A percentile compares a stretch with the other conserved stretches of the same genome.
These are phyloP conservation scores for Aspergillus sp. DNA, from an alignment of 2,329 filamentous ascomycete genomes.

Conservation along the genomic window DNA sequence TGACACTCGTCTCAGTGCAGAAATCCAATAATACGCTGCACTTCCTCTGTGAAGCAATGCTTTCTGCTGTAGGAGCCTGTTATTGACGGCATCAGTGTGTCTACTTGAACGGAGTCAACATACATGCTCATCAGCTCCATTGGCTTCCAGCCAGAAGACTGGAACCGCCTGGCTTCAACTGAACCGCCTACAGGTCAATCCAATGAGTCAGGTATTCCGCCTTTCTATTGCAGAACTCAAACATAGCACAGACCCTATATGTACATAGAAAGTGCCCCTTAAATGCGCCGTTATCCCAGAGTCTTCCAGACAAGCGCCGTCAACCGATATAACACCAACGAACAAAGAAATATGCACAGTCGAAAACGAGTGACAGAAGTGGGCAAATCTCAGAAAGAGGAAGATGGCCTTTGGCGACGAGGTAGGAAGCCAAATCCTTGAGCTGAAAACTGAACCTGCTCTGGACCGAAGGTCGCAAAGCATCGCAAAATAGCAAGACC, in stretches of 20 bases:
- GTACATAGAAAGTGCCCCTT: slow-evolving; percentile 7
- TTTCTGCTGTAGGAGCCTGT: too few species aligned
- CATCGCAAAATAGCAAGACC: slow-evolving; percentile 8
- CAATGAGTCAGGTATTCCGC: slow-evolving; percentile 3
- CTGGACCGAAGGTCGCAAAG: slow-evolving; percentile 5
- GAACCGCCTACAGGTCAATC: not conserved
- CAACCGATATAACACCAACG: not conserved
- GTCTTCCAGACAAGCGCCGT: slow-evolving; percentile 1
- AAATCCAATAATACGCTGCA: too few species aligned
- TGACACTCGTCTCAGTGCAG: too few species aligned
- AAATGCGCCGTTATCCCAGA: slow-evolving; percentile 6
- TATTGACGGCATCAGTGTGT: too few species aligned
- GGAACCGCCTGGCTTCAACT: too few species aligned
- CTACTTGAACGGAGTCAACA: too few species aligned
- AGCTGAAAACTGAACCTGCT: slow-evolving; percentile 1
- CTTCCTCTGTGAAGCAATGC: too few species aligned
- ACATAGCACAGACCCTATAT: slow-evolving; percentile 8
- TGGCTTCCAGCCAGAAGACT: too few species aligned
- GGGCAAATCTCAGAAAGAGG: not conserved
- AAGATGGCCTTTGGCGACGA: not conserved
- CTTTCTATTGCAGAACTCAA: slow-evolving; percentile 8
- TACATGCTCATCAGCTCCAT: too few species aligned
- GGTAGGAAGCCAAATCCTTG: slow-evolving; percentile 1
- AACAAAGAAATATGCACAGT: slow-evolving; percentile 6
- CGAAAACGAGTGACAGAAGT: slow-evolving; percentile 5